Evolutionary conservation across 345 rosid genomes (phyloP).

Genomic region (Boechera divaricarpa): DNA sequence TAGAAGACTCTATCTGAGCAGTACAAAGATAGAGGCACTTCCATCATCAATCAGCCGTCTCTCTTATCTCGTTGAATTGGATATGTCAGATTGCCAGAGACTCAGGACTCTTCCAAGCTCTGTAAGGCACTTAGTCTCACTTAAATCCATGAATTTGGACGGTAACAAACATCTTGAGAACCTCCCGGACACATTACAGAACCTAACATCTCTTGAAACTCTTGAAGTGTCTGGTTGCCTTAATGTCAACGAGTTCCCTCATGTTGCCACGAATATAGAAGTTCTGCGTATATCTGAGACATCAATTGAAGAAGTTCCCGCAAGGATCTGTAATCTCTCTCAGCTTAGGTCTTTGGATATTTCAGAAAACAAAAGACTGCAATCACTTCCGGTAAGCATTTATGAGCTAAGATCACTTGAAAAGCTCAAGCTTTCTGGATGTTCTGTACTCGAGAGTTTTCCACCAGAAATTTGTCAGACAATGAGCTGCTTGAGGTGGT

Average conservation of each 20-base stretch:
- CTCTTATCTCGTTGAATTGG: slow-evolving; percentile 26
- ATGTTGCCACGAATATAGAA: slow-evolving; percentile 6
- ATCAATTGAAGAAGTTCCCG: slow-evolving; percentile 41
- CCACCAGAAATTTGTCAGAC: slow-evolving; percentile 38
- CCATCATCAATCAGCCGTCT: slow-evolving; percentile 40
- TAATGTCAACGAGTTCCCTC: slow-evolving; percentile 43
- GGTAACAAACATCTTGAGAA: slow-evolving; percentile 43
- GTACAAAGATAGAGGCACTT: slow-evolving; percentile 43
- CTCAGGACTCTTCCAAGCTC: slow-evolving; percentile 43
- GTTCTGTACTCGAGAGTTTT: slow-evolving; percentile 39
- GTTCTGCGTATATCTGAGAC: slow-evolving; percentile 41
- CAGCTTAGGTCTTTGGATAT: slow-evolving; percentile 39
- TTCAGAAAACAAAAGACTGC: slow-evolving; percentile 33
- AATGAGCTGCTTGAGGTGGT: slow-evolving; percentile 44
- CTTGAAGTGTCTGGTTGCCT: slow-evolving; percentile 43
- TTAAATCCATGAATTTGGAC: slow-evolving; percentile 21
- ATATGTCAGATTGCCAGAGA: slow-evolving; percentile 39
- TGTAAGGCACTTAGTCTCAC: slow-evolving; percentile 42
- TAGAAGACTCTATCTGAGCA: slow-evolving; percentile 26
- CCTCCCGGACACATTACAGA: slow-evolving; percentile 42
- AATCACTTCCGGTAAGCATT: slow-evolving; percentile 39
- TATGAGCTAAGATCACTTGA: slow-evolving; percentile 42
- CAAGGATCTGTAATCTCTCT: slow-evolving; percentile 35
- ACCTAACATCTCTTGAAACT: slow-evolving; percentile 37
- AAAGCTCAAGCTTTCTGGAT: slow-evolving; percentile 42